Evolutionary conservation across 1,139 yeast genomes (phyloP).

Genomic region (Debaryomyces sp.): DNA sequence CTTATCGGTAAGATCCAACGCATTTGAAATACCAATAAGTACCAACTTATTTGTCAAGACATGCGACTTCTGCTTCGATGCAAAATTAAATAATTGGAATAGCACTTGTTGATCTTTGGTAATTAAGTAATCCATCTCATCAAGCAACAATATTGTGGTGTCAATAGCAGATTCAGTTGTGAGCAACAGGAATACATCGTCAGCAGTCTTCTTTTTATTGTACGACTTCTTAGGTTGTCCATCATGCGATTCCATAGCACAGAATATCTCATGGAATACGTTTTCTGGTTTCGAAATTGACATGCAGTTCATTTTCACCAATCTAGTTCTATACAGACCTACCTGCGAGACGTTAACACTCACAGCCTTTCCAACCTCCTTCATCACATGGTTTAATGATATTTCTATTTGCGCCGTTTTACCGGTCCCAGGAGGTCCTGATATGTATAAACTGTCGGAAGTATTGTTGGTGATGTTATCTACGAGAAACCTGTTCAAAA

Average conservation of each 20-base stretch:
- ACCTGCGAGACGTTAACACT: conserved; percentile 4
- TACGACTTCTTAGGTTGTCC: conserved; percentile 23
- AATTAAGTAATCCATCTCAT: conserved; percentile 86
- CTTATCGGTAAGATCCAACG: conserved; percentile 83
- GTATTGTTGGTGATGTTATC: conserved; percentile 37
- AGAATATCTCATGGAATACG: conserved; percentile 57
- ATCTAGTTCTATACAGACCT: conserved; percentile 22
- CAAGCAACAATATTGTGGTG: conserved; percentile 66
- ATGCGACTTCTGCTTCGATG: conserved; percentile 36
- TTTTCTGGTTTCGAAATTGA: conserved; percentile 59
- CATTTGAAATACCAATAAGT: conserved; percentile 87
- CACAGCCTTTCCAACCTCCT: conserved; percentile 5
- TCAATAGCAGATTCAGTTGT: conserved; percentile 23
- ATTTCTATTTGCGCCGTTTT: conserved; percentile 82
- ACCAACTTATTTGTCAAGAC: conserved; percentile 51
- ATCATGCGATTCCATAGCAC: conserved; percentile 28
- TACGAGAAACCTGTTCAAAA: conserved; percentile 50
- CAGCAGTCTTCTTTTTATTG: conserved; percentile 27
- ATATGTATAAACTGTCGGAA: conserved; percentile 77
- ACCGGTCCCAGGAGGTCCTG: conserved; percentile 99
- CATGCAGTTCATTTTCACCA: conserved; percentile 76
- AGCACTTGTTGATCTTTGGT: conserved; percentile 73
- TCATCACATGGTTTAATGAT: conserved; percentile 19
- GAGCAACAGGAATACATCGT: conserved; percentile 24
- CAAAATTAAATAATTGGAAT: conserved; percentile 78